A percentile compares a stretch with the other conserved stretches of the same genome.
Conservation (phyloP, 768 basidiomycete genomes). For the Boletellus ananas region DNA sequence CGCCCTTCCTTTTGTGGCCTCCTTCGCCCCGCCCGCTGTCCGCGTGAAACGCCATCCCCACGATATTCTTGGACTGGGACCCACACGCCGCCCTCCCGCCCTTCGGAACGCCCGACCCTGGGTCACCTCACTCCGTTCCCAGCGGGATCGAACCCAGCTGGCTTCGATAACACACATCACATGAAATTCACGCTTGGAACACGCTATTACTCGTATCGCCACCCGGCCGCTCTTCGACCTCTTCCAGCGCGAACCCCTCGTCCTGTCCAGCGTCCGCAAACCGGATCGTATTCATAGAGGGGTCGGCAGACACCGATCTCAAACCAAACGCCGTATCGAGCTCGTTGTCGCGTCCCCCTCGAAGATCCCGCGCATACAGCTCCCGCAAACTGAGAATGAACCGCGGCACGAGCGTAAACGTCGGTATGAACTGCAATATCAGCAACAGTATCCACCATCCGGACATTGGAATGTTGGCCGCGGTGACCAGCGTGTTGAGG, state of each 20-base stretch:
- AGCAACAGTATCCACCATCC: background rate
- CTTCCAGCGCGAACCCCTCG: background rate
- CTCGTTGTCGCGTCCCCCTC: background rate
- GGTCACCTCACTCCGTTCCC: too few species aligned
- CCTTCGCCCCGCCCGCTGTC: background rate
- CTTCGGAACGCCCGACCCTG: too few species aligned
- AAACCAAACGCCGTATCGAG: background rate
- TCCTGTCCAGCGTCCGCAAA: background rate
- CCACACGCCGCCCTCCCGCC: too few species aligned
- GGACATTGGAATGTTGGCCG: background rate
- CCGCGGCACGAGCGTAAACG: background rate
- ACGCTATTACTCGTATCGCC: background rate
- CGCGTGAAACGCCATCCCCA: background rate
- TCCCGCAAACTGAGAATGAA: background rate
- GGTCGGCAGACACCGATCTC: background rate
- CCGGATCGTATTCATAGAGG: background rate
- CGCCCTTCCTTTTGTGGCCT: constrained; percentile 7
- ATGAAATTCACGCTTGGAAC: too few species aligned
- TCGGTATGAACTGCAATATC: background rate
- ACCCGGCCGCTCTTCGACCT: too few species aligned
- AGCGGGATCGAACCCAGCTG: too few species aligned
- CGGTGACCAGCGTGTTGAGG: background rate
- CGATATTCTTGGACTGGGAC: too few species aligned
- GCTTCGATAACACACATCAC: too few species aligned
- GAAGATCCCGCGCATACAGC: background rate